phyloP scores from a whole-genome alignment of 2,329 filamentous ascomycete species.

The Penicillium sp. region DNA sequence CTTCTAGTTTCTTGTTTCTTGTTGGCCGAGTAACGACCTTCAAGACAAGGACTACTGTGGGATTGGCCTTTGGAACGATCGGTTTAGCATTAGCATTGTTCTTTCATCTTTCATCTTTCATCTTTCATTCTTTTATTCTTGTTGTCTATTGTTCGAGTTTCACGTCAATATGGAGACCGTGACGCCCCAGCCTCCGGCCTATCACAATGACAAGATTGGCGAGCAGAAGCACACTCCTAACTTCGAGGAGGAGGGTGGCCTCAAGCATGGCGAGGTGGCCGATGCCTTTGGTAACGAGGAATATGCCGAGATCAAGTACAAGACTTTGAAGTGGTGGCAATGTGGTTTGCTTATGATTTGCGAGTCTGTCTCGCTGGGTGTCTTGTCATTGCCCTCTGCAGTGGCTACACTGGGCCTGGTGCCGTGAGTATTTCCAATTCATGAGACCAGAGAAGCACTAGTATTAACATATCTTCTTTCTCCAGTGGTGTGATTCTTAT shows the following conservation, averaged over 20 bases:
- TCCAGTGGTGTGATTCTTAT: slow-evolving; percentile 59
- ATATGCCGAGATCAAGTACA: slow-evolving; percentile 36
- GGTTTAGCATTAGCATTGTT: background rate
- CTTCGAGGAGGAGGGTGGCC: slow-evolving; percentile 26
- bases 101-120: background rate
- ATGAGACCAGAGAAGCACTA: background rate
- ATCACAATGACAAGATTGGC: slow-evolving; percentile 32
- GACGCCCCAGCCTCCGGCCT: slow-evolving; percentile 25
- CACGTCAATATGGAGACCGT: slow-evolving; percentile 28
- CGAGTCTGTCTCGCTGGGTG: slow-evolving; percentile 36
- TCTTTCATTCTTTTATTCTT: background rate
- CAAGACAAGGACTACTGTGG: background rate
- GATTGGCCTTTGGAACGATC: background rate
- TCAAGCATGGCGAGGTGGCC: slow-evolving; percentile 32
- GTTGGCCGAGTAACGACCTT: background rate
- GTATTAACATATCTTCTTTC: background rate
- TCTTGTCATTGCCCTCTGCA: slow-evolving; percentile 31
- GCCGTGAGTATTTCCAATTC: slow-evolving; percentile 17
- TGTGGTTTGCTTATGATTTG: slow-evolving; percentile 37
- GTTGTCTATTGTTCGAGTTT: background rate
- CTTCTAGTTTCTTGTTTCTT: slow-evolving; percentile 3
- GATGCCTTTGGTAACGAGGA: slow-evolving; percentile 37
- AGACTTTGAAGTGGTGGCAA: slow-evolving; percentile 38
- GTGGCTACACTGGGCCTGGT: slow-evolving; percentile 33
- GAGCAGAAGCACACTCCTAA: slow-evolving; percentile 22